Evolutionary conservation across 2,329 filamentous ascomycete species (phyloP), one percentile per base, ranked within the genome.

Genomic region (Myotisia sp.): DNA sequence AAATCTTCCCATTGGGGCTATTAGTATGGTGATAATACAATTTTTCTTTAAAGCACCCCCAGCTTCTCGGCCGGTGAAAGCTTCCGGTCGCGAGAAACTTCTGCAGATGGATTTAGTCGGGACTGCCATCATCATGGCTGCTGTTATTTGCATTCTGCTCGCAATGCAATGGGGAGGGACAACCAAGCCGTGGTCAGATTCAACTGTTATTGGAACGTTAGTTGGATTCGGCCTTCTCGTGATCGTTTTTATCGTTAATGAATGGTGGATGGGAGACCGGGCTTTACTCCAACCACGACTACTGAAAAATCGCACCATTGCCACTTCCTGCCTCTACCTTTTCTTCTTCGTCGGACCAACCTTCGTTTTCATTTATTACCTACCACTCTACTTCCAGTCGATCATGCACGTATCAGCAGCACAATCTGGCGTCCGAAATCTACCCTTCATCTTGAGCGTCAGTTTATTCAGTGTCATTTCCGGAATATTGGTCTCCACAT

Each of bases 371-470:
- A 18, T 43, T 33, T 37, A 47, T 17, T 52, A 50, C 36, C 33
- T 53, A 10, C 48, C 51, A 6, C 49, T 53, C 28, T 54, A 58
- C 41, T 64, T 64, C 47, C 62, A 65, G 45, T 55, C 58, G 26
- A 55, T 58, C 37, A 60, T 61, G 43, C 48, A 53, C 13, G 55
- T 54, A 3, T 50, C 50, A 2, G 55, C 62, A 10, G 51, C 57
- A 18, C 43, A 49, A 10, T 55, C 54, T 13, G 56, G 53, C 9
- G 47, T 51, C 36, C 39, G 50, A 43, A 45, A 48, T 31, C 12
- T 56, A 2, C 60, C 60, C 3, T 51, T 61, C 33, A 52, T 62
- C 40, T 50, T 58, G 38, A 36, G 50, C 6, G 33, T 50, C 5
- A 47, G 49, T 20, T 19, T 53, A 10, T 40, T 40, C 22, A 41